A percentile compares a stretch with the other conserved stretches of the same genome.
These are phyloP conservation scores for Phaeosphaeria sp. DNA, from an alignment of 2,329 filamentous ascomycete genomes.

Conservation along the genomic window DNA sequence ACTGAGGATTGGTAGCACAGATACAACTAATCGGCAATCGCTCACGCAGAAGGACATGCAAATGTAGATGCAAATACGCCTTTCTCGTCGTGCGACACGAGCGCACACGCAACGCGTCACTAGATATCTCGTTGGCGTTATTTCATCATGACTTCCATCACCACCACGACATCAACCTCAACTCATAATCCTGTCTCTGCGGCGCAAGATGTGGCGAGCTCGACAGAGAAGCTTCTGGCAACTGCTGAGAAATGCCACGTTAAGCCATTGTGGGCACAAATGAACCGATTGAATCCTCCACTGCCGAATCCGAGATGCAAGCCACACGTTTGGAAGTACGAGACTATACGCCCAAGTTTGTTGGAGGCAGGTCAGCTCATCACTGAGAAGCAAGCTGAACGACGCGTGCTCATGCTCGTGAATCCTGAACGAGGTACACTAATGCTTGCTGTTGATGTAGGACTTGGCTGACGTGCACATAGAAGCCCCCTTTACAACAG, in stretches of 20 bases:
- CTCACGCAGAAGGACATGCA: too few relatives aligned
- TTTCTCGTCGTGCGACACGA: too few relatives aligned
- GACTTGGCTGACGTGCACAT: not conserved
- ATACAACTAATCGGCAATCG: too few relatives aligned
- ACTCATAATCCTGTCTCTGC: too few relatives aligned
- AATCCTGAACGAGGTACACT: slow-evolving; percentile 47
- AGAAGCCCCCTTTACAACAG: slow-evolving; percentile 64
- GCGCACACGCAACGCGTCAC: too few relatives aligned
- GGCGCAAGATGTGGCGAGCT: too few relatives aligned
- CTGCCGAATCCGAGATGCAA: slow-evolving; percentile 53
- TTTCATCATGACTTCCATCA: too few relatives aligned
- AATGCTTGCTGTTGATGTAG: not conserved
- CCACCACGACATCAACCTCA: too few relatives aligned
- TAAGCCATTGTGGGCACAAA: slow-evolving; percentile 57
- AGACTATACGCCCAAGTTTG: slow-evolving; percentile 34
- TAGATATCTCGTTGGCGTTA: too few relatives aligned
- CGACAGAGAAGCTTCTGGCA: too few relatives aligned
- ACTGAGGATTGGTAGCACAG: too few relatives aligned
- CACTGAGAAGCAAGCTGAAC: slow-evolving; percentile 48
- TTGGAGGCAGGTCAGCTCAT: slow-evolving; percentile 47
- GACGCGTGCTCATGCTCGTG: slow-evolving; percentile 51
- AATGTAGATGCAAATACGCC: too few relatives aligned
- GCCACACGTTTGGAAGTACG: slow-evolving; percentile 40
- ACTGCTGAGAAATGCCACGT: not conserved
- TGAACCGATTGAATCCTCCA: slow-evolving; percentile 57